phyloP scores from a whole-genome alignment of 2,329 filamentous ascomycete genomes.

The Ceratocystis huliohia region DNA sequence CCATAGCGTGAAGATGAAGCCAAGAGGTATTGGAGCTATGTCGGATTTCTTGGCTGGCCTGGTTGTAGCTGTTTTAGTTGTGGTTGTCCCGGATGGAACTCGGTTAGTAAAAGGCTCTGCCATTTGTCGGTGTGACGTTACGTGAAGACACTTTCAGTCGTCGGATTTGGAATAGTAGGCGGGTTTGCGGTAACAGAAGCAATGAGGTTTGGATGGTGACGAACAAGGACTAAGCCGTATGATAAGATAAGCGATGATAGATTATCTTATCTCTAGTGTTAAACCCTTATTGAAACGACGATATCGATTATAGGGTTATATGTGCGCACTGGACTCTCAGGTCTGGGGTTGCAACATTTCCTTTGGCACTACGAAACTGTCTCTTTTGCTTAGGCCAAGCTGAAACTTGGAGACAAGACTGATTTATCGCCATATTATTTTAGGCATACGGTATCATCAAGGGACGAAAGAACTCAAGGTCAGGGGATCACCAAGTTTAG shows the following conservation, averaged over 20 bases:
- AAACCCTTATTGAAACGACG: not conserved
- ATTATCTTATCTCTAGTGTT: not conserved
- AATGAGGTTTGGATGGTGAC: not conserved
- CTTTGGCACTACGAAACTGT: not conserved
- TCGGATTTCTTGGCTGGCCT: not conserved
- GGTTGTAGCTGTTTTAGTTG: not conserved
- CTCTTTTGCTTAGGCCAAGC: not conserved
- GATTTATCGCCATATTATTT: not conserved
- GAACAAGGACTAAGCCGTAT: too few relatives aligned
- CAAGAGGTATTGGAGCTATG: constrained; percentile 22
- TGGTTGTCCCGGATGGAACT: not conserved
- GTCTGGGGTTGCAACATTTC: not conserved
- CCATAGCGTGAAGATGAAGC: constrained; percentile 46
- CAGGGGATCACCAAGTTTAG: not conserved
- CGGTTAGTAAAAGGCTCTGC: not conserved
- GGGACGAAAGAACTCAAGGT: not conserved
- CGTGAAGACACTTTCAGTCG: not conserved
- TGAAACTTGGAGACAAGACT: not conserved
- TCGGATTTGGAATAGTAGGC: not conserved
- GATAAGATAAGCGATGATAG: not conserved
- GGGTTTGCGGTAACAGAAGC: not conserved
- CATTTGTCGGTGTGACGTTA: constrained; percentile 1
- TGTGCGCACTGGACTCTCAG: not conserved
- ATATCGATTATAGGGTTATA: not conserved
- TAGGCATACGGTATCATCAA: not conserved